Percentiles rank a stretch among this genome's conserved stretches.
phyloP scores from a whole-genome alignment of 2,329 filamentous ascomycete species.

The Mycosphaerella sp. region DNA sequence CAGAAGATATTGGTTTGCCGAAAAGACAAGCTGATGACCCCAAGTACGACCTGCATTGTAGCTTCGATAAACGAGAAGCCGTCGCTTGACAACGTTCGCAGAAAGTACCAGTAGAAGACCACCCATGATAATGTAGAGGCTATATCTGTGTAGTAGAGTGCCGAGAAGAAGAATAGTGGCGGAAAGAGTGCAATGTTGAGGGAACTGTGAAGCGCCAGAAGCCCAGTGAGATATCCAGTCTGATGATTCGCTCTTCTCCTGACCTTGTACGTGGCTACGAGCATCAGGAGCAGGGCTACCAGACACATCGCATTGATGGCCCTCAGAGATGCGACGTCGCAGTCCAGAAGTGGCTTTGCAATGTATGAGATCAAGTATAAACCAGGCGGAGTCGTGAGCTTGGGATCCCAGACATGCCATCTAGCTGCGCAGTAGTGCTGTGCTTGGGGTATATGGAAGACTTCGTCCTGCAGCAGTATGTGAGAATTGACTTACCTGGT shows the following conservation, averaged over 20 bases:
- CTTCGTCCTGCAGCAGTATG: slow-evolving; percentile 58
- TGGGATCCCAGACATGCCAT: slow-evolving; percentile 82
- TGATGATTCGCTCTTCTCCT: slow-evolving; percentile 19
- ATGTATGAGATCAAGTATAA: slow-evolving; percentile 48
- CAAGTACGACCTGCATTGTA: slow-evolving; percentile 45
- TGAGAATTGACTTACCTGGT: slow-evolving; percentile 25
- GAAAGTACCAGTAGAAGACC: slow-evolving; percentile 54
- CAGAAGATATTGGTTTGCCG: slow-evolving; percentile 97
- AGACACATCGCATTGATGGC: slow-evolving; percentile 37
- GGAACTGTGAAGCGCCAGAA: slow-evolving; percentile 48
- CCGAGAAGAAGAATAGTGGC: slow-evolving; percentile 91
- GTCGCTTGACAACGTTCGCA: slow-evolving; percentile 33
- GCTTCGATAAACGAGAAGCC: slow-evolving; percentile 18
- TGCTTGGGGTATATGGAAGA: slow-evolving; percentile 87
- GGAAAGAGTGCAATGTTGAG: slow-evolving; percentile 82
- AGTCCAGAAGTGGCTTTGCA: slow-evolving; percentile 34
- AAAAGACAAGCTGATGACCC: slow-evolving; percentile 64
- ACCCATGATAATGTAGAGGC: slow-evolving; percentile 72
- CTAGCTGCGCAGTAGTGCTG: slow-evolving; percentile 74
- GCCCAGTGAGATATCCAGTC: slow-evolving; percentile 8
- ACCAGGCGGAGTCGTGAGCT: slow-evolving; percentile 93
- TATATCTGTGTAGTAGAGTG: slow-evolving; percentile 90
- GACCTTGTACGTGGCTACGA: slow-evolving; percentile 26
- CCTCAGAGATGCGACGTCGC: slow-evolving; percentile 36
- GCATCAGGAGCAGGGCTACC: slow-evolving; percentile 31